Conservation (phyloP, 306 rosid genomes). For the Vigna radiata region DNA sequence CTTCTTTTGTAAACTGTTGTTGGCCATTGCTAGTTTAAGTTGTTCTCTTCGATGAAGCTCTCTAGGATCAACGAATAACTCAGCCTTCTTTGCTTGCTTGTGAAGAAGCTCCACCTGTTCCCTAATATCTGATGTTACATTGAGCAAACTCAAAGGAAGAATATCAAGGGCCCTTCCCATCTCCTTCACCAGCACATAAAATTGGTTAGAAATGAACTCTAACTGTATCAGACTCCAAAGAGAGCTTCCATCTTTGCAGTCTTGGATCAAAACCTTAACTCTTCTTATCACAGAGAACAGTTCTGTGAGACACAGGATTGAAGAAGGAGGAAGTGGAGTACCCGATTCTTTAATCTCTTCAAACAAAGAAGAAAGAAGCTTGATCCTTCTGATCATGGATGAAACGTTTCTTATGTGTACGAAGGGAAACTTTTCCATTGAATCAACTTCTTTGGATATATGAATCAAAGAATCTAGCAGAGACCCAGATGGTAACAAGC, state of each 20-base stretch:
- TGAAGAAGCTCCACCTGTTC: conserved; percentile 92
- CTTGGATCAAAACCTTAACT: conserved; percentile 70
- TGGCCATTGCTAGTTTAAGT: conserved; percentile 70
- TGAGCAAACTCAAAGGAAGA: conserved; percentile 78
- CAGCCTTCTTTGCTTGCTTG: conserved; percentile 73
- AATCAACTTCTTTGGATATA: conserved; percentile 66
- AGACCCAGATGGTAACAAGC: conserved; percentile 73
- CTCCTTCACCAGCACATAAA: conserved; percentile 76
- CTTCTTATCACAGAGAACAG: conserved; percentile 80
- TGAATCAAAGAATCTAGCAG: conserved; percentile 75
- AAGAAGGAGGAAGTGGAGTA: conserved; percentile 76
- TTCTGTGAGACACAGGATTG: conserved; percentile 86
- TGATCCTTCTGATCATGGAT: conserved; percentile 82
- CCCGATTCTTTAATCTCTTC: conserved; percentile 80
- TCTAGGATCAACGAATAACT: conserved; percentile 58
- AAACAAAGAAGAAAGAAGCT: conserved; percentile 82
- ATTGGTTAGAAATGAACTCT: conserved; percentile 67
- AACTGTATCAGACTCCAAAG: conserved; percentile 79
- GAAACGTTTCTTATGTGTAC: conserved; percentile 66
- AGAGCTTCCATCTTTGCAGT: conserved; percentile 72
- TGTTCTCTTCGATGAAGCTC: conserved; percentile 69
- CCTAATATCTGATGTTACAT: conserved; percentile 61
- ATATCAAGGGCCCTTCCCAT: conserved; percentile 88
- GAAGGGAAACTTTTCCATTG: conserved; percentile 66
- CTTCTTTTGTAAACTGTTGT: conserved; percentile 57